Percentiles rank a stretch among this genome's conserved stretches.
Evolutionary conservation across 768 basidiomycete genomes (phyloP).

Genomic region (Podaxis rugospora): DNA sequence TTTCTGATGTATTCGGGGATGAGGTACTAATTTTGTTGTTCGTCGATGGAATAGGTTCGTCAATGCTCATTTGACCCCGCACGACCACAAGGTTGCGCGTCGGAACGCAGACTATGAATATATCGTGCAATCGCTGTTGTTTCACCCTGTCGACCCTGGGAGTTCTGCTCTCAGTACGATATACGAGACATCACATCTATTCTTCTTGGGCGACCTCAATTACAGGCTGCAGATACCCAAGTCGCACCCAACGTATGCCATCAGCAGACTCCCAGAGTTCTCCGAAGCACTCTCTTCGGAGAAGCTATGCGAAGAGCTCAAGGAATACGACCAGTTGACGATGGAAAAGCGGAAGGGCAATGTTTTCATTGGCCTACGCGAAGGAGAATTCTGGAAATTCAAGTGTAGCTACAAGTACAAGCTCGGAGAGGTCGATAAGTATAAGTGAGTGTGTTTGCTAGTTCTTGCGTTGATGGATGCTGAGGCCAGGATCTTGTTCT

Average conservation of each 20-base stretch:
- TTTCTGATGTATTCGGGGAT: neutral
- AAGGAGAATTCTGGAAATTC: slow-evolving; percentile 87
- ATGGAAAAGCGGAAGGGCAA: slow-evolving; percentile 59
- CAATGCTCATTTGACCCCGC: slow-evolving; percentile 86
- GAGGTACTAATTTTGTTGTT: neutral
- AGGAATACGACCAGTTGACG: slow-evolving; percentile 70
- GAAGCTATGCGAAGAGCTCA: slow-evolving; percentile 51
- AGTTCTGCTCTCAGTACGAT: slow-evolving; percentile 50
- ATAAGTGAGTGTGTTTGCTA: slow-evolving; percentile 45
- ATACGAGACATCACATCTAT: slow-evolving; percentile 84
- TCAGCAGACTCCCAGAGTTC: slow-evolving; percentile 29
- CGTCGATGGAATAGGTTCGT: slow-evolving; percentile 61
- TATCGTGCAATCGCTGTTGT: slow-evolving; percentile 78
- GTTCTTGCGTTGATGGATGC: neutral
- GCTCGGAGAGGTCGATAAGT: slow-evolving; percentile 78
- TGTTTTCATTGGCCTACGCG: slow-evolving; percentile 68
- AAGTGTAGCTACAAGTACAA: slow-evolving; percentile 90
- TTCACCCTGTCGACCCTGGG: slow-evolving; percentile 46
- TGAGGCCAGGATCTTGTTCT: slow-evolving; percentile 2
- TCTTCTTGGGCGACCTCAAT: slow-evolving; percentile 93
- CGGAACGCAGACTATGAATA: slow-evolving; percentile 78
- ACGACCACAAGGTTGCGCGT: slow-evolving; percentile 55
- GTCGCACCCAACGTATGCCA: slow-evolving; percentile 40
- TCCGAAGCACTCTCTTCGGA: slow-evolving; percentile 43
- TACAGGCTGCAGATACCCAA: slow-evolving; percentile 73